Percentiles rank a stretch among this genome's conserved stretches.
Evolutionary conservation across 2,329 filamentous ascomycete genomes (phyloP).

Genomic region (Sphaerostilbella broomeana): DNA sequence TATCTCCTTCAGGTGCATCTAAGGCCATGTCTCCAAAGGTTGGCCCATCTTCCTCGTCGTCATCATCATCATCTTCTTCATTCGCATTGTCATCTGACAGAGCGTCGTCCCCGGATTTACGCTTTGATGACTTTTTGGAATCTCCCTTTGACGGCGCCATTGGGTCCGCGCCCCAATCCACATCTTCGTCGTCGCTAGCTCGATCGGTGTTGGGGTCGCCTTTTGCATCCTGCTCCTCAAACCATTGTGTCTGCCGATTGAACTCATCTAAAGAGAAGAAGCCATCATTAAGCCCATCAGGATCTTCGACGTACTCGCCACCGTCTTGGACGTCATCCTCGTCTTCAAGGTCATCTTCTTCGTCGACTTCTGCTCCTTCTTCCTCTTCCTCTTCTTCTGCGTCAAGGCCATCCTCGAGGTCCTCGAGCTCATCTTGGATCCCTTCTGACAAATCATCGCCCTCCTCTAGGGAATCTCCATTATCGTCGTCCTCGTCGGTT

Average conservation of each 20-base stretch:
- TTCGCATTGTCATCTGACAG: conserved; percentile 54
- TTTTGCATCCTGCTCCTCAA: conserved; percentile 77
- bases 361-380: conserved; percentile 29
- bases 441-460: conserved; percentile 28
- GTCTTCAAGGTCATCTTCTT: conserved; percentile 29
- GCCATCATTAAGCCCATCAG: conserved; percentile 84
- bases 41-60: conserved; percentile 67
- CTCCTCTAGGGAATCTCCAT: conserved; percentile 27
- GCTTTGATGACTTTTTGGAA: conserved; percentile 21
- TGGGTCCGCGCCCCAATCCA: conserved; percentile 84
- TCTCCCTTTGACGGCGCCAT: conserved; percentile 35
- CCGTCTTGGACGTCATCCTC: conserved; percentile 37
- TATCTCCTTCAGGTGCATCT: conserved; percentile 63
- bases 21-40: conserved; percentile 77
- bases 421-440: conserved; percentile 30
- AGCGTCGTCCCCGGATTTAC: conserved; percentile 32
- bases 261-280: conserved; percentile 98
- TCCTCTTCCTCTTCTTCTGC: conserved; percentile 23
- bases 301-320: conserved; percentile 50
- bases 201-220: conserved; percentile 69
- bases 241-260: conserved; percentile 85
- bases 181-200: conserved; percentile 74
- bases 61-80: conserved; percentile 47
- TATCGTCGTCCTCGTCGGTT: conserved; percentile 28
- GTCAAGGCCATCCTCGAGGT: conserved; percentile 14